Base-by-base conservation (phyloP, 108 stramenopile genomes). In the Pelagomonas calceolata region DNA sequence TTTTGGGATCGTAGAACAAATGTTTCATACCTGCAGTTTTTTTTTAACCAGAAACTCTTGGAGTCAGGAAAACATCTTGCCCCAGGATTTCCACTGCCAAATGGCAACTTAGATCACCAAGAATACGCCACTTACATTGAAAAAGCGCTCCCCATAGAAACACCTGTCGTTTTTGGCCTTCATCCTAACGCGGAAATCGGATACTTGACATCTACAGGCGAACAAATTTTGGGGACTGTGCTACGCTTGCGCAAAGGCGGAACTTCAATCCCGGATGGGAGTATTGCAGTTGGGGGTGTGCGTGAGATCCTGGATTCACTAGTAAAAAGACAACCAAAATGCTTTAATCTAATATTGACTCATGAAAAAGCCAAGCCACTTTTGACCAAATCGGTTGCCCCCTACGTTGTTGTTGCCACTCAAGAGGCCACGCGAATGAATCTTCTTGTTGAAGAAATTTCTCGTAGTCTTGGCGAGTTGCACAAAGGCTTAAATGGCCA, bases 401-500 rank as follows among this genome's bases (percentile, higher is more conserved):
- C 87, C 0, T 86, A 84, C 39, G 85, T 86, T 7, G 68, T 85
- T 31, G 87, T 88, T 15, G 86, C 81, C 26, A 32, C 82, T 33
- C 86, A 87, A 70, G 88, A 88, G 73, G 80, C 77, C 60, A 32
- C 46, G 34, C 80, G 84, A 29, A 87, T 88, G 88, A 88, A 88
- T 72, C 68, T 68, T 21, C 75, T 88, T 32, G 66, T 87, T 46
- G 51, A 76, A 7, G 75, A 75, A 65, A 83, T 88, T 63, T 66
- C 80, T 0, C 14, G 70, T 12, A 83, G 83, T 21, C 65, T 88
- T 32, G 66, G 79, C 9, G 88, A 87, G 68, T 68, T 88, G 33
- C 83, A 83, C 64, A 88, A 88, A 79, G 88, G 85, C 1, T 67
- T 88, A n/a, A 85, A 87, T 68, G 88, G 88, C 0, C 84, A 85